Base-by-base conservation (phyloP, 75 land plant species). In the Selaginella tamariscina region DNA sequence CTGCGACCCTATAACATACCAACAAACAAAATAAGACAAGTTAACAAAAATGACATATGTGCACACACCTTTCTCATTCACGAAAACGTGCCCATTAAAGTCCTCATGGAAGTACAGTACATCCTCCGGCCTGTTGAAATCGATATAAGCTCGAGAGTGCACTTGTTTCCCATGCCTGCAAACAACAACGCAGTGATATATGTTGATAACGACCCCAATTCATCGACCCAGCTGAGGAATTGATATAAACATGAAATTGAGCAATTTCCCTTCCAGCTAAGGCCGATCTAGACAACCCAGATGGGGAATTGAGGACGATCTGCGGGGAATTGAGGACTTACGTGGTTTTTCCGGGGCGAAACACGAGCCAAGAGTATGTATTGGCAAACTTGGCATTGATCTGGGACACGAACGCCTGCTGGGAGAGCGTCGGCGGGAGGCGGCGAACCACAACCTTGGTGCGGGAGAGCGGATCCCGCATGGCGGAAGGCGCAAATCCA, bases 391-490 rank as follows among this genome's bases (percentile, higher is more conserved):
- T 83, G 23, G 55, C 28, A 31, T 83, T 86, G 69, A 90, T 83
- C 68, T 85, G 96, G 62, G 86, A 85, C 69, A 77, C 54, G 15
- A 90, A 74, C 28, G 65, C 73, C 2, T 69, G 9, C 71, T 81
- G 75, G 27, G 96, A 72, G 30, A 90, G 68, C 56, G 79, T 29
- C 26, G 91, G 88, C 26, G 96, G 96, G 78, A 90, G 81, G 77
- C 79, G 91, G 78, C 96, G 81, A 28, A 90, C 55, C 68, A 90
- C 91, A 31, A 90, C 91, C 73, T 90, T 87, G 74, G 88, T 83
- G 65, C 91, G 86, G 70, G 77, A 80, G 27, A 63, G 68, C 59
- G 82, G 77, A 71, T 82, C 91, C 75, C 81, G 85, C 95, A 89
- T 84, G 24, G 68, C 73, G 60, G 31, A 31, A 64, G 28, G 26